These are phyloP conservation scores for Parathielavia hyrcaniae DNA, from an alignment of 495 filamentous ascomycete genomes.

Conservation along the genomic window DNA sequence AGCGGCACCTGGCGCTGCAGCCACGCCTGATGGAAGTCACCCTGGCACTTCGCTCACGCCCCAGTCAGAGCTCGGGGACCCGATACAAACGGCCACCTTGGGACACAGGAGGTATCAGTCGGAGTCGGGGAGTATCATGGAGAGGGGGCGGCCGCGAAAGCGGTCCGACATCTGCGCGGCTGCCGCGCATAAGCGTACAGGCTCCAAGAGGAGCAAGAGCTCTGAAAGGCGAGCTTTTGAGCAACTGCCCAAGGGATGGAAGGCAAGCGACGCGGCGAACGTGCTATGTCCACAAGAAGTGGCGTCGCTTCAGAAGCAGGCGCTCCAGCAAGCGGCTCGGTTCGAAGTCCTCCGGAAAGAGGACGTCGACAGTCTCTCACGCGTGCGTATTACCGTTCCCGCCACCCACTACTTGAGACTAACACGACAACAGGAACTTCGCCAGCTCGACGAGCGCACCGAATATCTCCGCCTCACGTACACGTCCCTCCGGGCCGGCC, in stretches of 20 bases:
- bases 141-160: slow-evolving; percentile 53
- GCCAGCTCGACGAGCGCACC: slow-evolving; percentile 61
- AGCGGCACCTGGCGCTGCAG: slow-evolving; percentile 20
- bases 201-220: slow-evolving; percentile 38
- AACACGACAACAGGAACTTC: slow-evolving; percentile 49
- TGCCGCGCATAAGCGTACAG: slow-evolving; percentile 28
- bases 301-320: slow-evolving; percentile 52
- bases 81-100: slow-evolving; percentile 21
- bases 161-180: slow-evolving; percentile 35
- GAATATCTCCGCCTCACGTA: slow-evolving; percentile 67
- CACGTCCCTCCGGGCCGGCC: slow-evolving; percentile 58
- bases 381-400: slow-evolving; percentile 38
- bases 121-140: slow-evolving; percentile 54
- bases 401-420: slow-evolving; percentile 7
- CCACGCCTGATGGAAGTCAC: slow-evolving; percentile 25
- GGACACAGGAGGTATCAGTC: slow-evolving; percentile 47
- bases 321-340: slow-evolving; percentile 54
- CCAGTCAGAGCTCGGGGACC: slow-evolving; percentile 33
- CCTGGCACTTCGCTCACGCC: slow-evolving; percentile 25
- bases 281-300: slow-evolving; percentile 48
- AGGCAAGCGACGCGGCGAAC: slow-evolving; percentile 44
- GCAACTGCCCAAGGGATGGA: slow-evolving; percentile 53
- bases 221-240: slow-evolving; percentile 48
- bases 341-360: slow-evolving; percentile 63
- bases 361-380: slow-evolving; percentile 60